Evolutionary conservation across 139 green algal species (phyloP), one percentile per base, ranked within the genome.

Genomic region (Desmodesmus armatus): DNA sequence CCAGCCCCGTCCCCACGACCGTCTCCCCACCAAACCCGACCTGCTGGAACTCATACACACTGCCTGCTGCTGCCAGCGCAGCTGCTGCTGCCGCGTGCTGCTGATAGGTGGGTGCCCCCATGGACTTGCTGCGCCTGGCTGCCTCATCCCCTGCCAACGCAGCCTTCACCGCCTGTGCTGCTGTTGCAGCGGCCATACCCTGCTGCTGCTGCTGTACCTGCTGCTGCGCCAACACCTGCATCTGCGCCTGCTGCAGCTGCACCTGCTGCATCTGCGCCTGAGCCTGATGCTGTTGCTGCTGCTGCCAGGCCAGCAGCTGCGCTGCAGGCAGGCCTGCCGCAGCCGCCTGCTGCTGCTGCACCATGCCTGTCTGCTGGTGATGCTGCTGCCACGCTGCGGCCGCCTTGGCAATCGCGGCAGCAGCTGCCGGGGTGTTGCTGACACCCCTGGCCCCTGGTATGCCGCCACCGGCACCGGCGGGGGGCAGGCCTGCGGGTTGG

Each of bases 41-140:
- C 33, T 80, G 73, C 47, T 80, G 73, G 73, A 27, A 80, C 31
- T 80, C 73, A 43, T 80, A 80, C 17, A 80, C 73, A 35, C 31
- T 53, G 49, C 73, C 73, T 33, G 73, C 49, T 17, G 44, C 47
- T 33, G 73, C 73, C 17, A 49, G 31, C 7, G 65, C 65, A n/a
- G 65, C 65, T 29, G 21, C 21, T 43, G 33, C 15, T 4, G 65
- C 65, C 2, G 33, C 65, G 11, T 73, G 65, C 33, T 43, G 65
- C 33, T 73, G 65, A 17, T 73, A n/a, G 2, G 65, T 19, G 9
- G 0, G 0, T 40, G 27, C 62, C 40, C n/a, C 29, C 29, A 41
- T 40, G 7, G 62, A 39, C 5, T 40, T 40, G 62, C 62, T 29
- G 62, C 62, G 27, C 62, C 62, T n/a, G 62, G 53, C 53, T n/a